Conservation (phyloP, 148 eudicot genomes). For the Fagopyrum esculentum region DNA sequence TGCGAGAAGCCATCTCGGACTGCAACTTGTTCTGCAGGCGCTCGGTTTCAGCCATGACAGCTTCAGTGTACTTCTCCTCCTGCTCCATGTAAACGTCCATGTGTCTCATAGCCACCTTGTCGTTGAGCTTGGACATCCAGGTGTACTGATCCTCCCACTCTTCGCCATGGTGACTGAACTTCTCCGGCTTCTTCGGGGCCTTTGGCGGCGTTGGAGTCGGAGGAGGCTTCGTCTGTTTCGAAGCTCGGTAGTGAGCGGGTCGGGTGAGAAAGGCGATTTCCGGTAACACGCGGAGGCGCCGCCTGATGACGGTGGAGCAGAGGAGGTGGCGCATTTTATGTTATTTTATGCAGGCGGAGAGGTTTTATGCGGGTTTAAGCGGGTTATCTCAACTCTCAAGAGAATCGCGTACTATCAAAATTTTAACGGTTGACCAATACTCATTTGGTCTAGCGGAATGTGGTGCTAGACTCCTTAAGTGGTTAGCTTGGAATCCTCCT, state of each 20-base stretch:
- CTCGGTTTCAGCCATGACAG: conserved; percentile 59
- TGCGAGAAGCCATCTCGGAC: conserved; percentile 76
- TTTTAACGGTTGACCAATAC: too few species aligned
- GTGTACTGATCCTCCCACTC: conserved; percentile 79
- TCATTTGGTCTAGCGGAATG: too few species aligned
- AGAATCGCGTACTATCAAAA: too few species aligned
- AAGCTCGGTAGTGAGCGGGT: conserved; percentile 27
- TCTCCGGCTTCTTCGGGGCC: conserved; percentile 58
- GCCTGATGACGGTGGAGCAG: not conserved
- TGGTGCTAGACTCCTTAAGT: too few species aligned
- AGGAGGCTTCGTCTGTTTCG: conserved; percentile 41
- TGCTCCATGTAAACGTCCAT: conserved; percentile 93
- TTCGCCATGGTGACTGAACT: conserved; percentile 41
- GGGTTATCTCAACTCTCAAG: not conserved
- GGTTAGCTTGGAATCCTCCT: too few species aligned
- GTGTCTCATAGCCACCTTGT: conserved; percentile 88
- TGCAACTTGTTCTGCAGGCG: conserved; percentile 62
- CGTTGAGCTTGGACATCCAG: conserved; percentile 91
- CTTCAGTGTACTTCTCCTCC: conserved; percentile 93
- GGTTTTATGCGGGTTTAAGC: not conserved
- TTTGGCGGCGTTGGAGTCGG: conserved; percentile 70
- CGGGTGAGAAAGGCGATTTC: not conserved
- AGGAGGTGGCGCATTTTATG: conserved; percentile 11
- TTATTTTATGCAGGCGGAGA: not conserved
- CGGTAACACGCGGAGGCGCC: not conserved